Conservation (phyloP, 805 yeast species). For the Candida ipomoeae region DNA sequence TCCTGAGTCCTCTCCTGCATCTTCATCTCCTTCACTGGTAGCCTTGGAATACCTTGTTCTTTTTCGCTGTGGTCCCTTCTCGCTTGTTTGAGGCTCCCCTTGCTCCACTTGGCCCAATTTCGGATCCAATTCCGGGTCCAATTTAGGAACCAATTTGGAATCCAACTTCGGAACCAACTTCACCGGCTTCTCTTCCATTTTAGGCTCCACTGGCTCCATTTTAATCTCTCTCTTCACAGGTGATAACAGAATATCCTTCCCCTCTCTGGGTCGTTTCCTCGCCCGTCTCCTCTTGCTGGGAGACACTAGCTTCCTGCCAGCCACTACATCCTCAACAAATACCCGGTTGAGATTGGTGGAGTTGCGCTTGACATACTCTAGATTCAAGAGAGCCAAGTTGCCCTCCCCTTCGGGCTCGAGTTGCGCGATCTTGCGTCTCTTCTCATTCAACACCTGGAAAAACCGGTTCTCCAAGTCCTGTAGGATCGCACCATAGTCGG, state of each 20-base stretch:
- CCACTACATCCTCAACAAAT: slow-evolving; percentile 14
- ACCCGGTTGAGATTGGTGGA: slow-evolving; percentile 15
- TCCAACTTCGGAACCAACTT: too few relatives aligned
- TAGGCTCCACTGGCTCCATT: neutral
- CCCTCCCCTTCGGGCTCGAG: slow-evolving; percentile 10
- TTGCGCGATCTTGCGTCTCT: slow-evolving; percentile 12
- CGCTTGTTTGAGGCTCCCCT: too few relatives aligned
- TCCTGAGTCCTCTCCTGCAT: too few relatives aligned
- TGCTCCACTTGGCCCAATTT: too few relatives aligned
- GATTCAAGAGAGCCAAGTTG: slow-evolving; percentile 10
- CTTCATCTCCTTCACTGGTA: too few relatives aligned
- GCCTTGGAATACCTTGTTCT: too few relatives aligned
- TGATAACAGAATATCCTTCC: neutral
- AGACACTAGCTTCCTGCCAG: slow-evolving; percentile 6
- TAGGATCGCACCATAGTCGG: slow-evolving; percentile 14
- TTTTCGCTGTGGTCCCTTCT: too few relatives aligned
- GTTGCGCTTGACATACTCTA: slow-evolving; percentile 10
- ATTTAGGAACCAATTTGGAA: too few relatives aligned
- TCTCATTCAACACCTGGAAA: slow-evolving; percentile 16
- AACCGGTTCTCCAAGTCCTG: slow-evolving; percentile 18
- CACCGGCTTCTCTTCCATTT: neutral
- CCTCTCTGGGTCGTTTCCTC: neutral
- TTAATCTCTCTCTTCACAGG: too few relatives aligned
- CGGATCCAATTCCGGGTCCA: too few relatives aligned
- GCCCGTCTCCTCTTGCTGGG: neutral